phyloP scores from a whole-genome alignment of 495 filamentous ascomycete genomes.

The Massariosphaeria phaeospora region DNA sequence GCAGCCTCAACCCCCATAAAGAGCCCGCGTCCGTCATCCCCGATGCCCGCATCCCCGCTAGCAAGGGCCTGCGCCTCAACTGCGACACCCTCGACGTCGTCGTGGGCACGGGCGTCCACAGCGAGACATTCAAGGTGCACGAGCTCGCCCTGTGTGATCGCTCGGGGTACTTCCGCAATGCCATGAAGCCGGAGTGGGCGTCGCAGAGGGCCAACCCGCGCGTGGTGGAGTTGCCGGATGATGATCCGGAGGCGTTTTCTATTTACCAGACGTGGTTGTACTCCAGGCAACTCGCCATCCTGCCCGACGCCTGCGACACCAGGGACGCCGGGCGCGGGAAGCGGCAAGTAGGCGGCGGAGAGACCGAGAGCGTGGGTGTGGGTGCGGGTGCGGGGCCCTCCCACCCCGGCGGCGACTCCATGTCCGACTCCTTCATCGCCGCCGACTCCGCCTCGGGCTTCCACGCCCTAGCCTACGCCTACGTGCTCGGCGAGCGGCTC shows the following conservation, averaged over 20 bases:
- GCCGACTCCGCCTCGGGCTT: neutral
- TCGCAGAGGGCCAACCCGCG: neutral
- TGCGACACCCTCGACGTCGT: constrained; percentile 3
- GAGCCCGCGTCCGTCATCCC: too few relatives aligned
- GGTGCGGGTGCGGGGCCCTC: too few relatives aligned
- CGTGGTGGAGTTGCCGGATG: constrained; percentile 14
- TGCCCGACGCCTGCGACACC: too few relatives aligned
- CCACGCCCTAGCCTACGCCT: constrained; percentile 20
- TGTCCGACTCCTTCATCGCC: neutral
- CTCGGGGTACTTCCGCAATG: constrained; percentile 17
- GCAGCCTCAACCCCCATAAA: too few relatives aligned
- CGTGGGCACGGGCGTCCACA: constrained; percentile 6
- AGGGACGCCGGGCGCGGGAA: too few relatives aligned
- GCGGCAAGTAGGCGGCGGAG: too few relatives aligned
- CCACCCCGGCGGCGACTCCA: too few relatives aligned
- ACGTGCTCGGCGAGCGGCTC: constrained; percentile 19
- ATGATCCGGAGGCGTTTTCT: constrained; percentile 18
- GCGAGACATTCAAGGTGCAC: constrained; percentile 13
- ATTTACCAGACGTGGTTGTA: constrained; percentile 25
- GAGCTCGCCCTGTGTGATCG: constrained; percentile 16
- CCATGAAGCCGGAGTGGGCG: constrained; percentile 23
- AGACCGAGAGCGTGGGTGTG: too few relatives aligned
- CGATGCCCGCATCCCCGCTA: too few relatives aligned
- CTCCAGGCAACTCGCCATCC: constrained; percentile 10
- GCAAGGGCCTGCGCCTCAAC: neutral